Evolutionary conservation across 2,329 filamentous ascomycete species (phyloP).

Genomic region (Periconia sp.): DNA sequence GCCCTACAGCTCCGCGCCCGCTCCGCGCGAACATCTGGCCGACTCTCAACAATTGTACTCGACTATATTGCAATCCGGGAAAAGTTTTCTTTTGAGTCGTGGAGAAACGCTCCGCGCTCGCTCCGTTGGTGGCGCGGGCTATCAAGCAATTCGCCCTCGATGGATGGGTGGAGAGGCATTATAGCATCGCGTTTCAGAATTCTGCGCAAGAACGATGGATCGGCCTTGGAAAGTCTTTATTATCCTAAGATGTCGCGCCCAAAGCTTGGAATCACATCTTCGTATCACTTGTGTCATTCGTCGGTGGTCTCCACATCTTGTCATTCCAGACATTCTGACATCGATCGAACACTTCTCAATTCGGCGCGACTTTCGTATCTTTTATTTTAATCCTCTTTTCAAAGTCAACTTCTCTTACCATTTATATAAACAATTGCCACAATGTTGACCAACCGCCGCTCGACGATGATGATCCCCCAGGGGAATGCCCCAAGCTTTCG

Average conservation of each 20-base stretch:
- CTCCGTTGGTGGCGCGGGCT: slow-evolving; percentile 27
- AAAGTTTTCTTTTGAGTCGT: slow-evolving; percentile 1
- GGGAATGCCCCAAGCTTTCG: slow-evolving; percentile 15
- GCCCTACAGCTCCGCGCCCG: slow-evolving; percentile 6
- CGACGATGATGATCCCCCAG: slow-evolving; percentile 42
- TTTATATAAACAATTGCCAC: slow-evolving; percentile 6
- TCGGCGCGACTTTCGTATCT: neutral
- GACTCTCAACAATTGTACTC: neutral
- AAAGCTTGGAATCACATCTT: no score
- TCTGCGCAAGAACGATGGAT: slow-evolving; percentile 5
- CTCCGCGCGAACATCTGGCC: slow-evolving; percentile 21
- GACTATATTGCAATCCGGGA: slow-evolving; percentile 4
- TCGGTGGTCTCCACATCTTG: slow-evolving; percentile 2
- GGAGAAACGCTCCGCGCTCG: slow-evolving; percentile 17
- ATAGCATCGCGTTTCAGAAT: slow-evolving; percentile 32
- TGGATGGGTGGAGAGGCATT: slow-evolving; percentile 24
- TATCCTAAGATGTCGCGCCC: slow-evolving; percentile 17
- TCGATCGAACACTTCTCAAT: neutral
- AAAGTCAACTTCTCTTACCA: no score
- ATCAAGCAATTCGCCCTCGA: slow-evolving; percentile 21
- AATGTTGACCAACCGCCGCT: slow-evolving; percentile 45
- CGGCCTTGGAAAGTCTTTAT: slow-evolving; percentile 20
- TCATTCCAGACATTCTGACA: neutral
- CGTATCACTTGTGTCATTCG: no score
- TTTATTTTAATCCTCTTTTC: neutral